Evolutionary conservation across 208 protist genomes (phyloP).

Genomic region (Trypanosoma melophagium): DNA sequence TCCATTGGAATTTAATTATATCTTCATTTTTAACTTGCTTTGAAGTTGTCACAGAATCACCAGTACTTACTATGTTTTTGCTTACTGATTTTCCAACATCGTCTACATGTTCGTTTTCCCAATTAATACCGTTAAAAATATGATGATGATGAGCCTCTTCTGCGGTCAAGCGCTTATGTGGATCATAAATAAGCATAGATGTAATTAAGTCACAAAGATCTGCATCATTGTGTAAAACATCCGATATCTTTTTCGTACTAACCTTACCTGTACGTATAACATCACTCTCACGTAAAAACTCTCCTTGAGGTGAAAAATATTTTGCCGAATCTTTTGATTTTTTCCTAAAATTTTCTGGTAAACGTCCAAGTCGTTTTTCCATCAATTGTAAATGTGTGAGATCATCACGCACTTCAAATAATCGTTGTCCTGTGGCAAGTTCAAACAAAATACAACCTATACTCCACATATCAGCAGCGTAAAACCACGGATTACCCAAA

Average conservation of each 20-base stretch:
- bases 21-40: too few relatives aligned
- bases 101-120: neutral
- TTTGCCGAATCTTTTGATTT: constrained; percentile 44
- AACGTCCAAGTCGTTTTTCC: constrained; percentile 54
- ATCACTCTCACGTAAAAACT: constrained; percentile 45
- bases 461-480: constrained; percentile 93
- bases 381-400: constrained; percentile 82
- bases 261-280: constrained; percentile 39
- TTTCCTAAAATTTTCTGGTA: constrained; percentile 54
- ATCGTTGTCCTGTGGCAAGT: constrained; percentile 82
- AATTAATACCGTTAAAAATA: constrained; percentile 49
- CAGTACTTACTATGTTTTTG: too few relatives aligned
- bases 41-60: too few relatives aligned
- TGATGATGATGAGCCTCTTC: constrained; percentile 61
- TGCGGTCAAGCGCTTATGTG: constrained; percentile 65
- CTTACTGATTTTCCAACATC: too few relatives aligned
- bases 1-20: too few relatives aligned
- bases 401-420: constrained; percentile 91
- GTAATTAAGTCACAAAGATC: constrained; percentile 63
- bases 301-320: constrained; percentile 57
- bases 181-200: constrained; percentile 69
- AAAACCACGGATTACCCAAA: constrained; percentile 85
- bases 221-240: constrained; percentile 53
- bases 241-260: constrained; percentile 35
- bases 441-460: constrained; percentile 93